Base-by-base conservation (phyloP, 805 yeast species). In the Kazachstania bromeliacearum region DNA sequence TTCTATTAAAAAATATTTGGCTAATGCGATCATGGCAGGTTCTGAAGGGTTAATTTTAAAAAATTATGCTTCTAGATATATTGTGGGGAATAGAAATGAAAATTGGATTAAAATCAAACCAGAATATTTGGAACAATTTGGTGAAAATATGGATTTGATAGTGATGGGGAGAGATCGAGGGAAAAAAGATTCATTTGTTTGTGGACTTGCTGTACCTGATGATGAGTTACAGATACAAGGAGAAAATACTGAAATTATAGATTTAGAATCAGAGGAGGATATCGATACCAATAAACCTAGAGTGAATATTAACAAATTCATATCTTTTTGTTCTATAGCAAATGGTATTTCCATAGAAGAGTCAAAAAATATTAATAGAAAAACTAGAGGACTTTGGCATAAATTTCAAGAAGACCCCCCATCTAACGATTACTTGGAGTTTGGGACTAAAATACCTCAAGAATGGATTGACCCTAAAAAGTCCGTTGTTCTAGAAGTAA, bases 21-120 rank as follows among this genome's bases (percentile, higher is more conserved):
- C 66, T 18, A 55, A 63, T 22, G 84, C 83, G 1, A 73, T 88
- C 2, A 65, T 66, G 3, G 63, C 63, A 26, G 70, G 80, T 34
- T 71, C 85, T 15, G 98, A 89, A 56, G 98, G 98, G 0, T 62
- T 89, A 7, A 73, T 89, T 37, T 58, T 89, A 27, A 89, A 89
- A 52, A 70, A 76, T 43, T 71, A 76, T 1, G 55, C 62, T 9
- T 67, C 81, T 2, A 60, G 54, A 12, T 89, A 89, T 53, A 53
- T 60, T 3, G 67, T 82, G 12, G 84, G 75, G n/a, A 70, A 68
- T 23, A 62, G 85, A 34, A 67, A 68, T 29, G 71, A 70, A 13
- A 60, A 68, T n/a, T 89, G 96, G 95, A 64, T 85, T 12, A 89
- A 89, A 51, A 72, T 89, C 2, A 89, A 89, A 55, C 97, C 97